phyloP scores from a whole-genome alignment of 257 asterid genomes.

The Echium plantagineum region DNA sequence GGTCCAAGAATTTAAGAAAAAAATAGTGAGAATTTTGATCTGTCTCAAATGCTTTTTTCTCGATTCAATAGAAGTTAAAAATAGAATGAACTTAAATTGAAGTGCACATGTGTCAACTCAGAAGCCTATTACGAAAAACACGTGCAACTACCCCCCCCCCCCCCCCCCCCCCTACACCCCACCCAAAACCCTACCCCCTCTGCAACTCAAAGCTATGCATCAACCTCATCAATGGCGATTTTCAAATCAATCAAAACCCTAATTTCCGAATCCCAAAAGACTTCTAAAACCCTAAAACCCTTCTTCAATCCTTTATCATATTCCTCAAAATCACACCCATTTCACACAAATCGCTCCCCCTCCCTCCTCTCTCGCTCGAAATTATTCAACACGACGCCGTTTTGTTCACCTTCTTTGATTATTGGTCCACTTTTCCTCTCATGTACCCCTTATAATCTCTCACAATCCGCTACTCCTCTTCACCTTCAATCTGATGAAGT shows the following conservation, averaged over 20 bases:
- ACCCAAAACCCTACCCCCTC: background rate
- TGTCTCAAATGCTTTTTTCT: no score
- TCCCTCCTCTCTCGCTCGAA: conserved; percentile 37
- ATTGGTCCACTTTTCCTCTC: conserved; percentile 61
- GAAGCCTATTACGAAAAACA: background rate
- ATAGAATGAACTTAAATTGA: no score
- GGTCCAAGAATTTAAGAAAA: no score
- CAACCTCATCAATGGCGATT: conserved; percentile 48
- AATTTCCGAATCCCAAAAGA: conserved; percentile 32
- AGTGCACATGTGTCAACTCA: no score
- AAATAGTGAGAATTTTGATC: no score
- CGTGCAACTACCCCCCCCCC: background rate
- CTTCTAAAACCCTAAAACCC: conserved; percentile 22
- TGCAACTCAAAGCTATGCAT: conserved; percentile 18
- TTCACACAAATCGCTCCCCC: conserved; percentile 16
- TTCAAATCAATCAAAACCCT: conserved; percentile 61
- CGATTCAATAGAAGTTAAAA: no score
- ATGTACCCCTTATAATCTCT: conserved; percentile 83
- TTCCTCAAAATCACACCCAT: conserved; percentile 20
- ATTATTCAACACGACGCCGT: conserved; percentile 11
- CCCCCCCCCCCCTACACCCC: background rate
- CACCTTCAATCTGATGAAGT: conserved; percentile 64
- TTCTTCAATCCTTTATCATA: conserved; percentile 12
- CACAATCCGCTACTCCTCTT: conserved; percentile 81
- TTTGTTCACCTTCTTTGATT: conserved; percentile 24